Base-by-base conservation (phyloP, 1,284 basidiomycete species). In the Cutaneotrichosporon cavernicola region DNA sequence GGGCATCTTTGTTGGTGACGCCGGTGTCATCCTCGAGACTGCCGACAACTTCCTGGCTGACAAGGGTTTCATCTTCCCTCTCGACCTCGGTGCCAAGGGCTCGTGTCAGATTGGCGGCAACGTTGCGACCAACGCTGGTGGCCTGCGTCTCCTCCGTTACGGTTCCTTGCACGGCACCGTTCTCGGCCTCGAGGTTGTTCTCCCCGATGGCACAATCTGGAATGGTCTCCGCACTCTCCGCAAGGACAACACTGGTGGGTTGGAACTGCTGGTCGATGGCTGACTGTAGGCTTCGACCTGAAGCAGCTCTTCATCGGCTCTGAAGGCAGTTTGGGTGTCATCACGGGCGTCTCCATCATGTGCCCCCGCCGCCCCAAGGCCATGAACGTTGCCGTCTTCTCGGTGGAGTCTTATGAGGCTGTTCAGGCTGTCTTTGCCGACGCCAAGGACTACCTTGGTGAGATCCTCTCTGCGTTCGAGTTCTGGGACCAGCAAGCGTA, bases 51-150 rank as follows among this genome's bases (percentile, higher is more conserved):
- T 91, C 76, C 86, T 99, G 57, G 88, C 88, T 4, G 89, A 92
- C 10, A 85, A 94, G 74, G 87, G 94, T 67, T 92, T 98, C 80
- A 95, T 98, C 80, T 95, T 99, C 88, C 97, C 97, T 5, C 86
- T 99, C 50, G 97, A 99, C 78, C 84, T 99, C 7, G 97, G 96
- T 58, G 97, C 97, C 21, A 99, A 99, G 84, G 97, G 97, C 74
- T 96, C 92, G 85, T 99, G 97, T 82, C 96, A 98, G 74, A 97
- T 99, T 70, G 97, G 97, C 61, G 97, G 97, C 43, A 99, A 99
- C 77, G 86, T 99, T 36, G 89, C 97, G 0, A 99, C 97, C 13
- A 99, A 99, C 76, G 97, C 97, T 36, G 97, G 97, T 50, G 97
- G 97, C 30, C 85, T 99, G 8, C 88, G 97, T 2, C 85, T 99